These are phyloP conservation scores for Arthrobotrys entomopaga DNA, from an alignment of 2,329 filamentous ascomycete species.

Conservation along the genomic window DNA sequence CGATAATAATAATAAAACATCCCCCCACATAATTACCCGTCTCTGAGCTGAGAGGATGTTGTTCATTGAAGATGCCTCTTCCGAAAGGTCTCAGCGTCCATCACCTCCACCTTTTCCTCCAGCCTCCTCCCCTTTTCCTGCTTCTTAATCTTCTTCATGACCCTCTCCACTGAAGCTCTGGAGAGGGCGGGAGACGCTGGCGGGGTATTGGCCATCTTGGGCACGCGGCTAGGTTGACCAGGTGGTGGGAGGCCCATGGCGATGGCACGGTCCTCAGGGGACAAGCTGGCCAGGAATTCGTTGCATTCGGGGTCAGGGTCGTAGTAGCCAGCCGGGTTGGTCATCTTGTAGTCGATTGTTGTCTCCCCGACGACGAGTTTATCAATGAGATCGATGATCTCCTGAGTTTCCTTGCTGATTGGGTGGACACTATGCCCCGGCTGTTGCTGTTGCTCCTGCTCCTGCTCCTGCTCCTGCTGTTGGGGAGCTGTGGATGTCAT, in stretches of 20 bases:
- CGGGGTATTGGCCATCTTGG: not conserved
- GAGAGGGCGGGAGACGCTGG: not conserved
- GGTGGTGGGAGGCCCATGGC: not conserved
- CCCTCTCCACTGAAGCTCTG: not conserved
- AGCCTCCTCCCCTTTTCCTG: no score
- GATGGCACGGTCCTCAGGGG: conserved; percentile 11
- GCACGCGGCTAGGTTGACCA: not conserved
- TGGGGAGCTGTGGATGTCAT: no score
- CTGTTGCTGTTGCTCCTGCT: no score
- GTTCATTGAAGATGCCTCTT: no score
- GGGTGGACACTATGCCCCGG: not conserved
- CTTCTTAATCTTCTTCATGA: conserved; percentile 3
- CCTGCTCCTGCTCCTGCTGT: no score
- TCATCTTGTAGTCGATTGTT: conserved; percentile 32
- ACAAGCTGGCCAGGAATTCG: conserved; percentile 19
- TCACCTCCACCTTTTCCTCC: no score
- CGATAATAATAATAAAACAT: no score
- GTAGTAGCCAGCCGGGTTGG: conserved; percentile 29
- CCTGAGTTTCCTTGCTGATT: conserved; percentile 3
- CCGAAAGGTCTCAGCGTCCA: no score
- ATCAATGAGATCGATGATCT: conserved; percentile 19
- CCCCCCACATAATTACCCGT: no score
- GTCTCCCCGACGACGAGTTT: conserved; percentile 27
- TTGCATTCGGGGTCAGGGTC: conserved; percentile 36
- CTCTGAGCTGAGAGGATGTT: no score